A percentile compares a stretch with the other conserved stretches of the same genome.
Conservation (phyloP, 495 filamentous ascomycete genomes). For the Aspergillus diversus region DNA sequence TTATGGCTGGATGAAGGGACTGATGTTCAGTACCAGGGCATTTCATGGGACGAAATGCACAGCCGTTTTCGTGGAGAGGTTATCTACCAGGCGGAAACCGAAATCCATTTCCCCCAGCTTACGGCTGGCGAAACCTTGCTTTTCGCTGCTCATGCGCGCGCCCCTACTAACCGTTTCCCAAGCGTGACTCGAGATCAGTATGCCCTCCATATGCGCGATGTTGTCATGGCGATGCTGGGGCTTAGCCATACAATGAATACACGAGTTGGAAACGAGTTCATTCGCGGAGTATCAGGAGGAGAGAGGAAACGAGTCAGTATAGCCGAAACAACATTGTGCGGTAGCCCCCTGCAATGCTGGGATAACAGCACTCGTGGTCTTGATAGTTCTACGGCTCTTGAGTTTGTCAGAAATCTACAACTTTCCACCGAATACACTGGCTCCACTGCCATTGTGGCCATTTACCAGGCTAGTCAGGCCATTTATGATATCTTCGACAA, state of each 20-base stretch:
- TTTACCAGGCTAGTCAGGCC: conserved; percentile 80
- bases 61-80: conserved; percentile 73
- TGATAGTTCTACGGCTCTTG: conserved; percentile 79
- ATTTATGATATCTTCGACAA: conserved; percentile 83
- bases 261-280: conserved; percentile 76
- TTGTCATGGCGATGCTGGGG: conserved; percentile 80
- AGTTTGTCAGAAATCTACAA: conserved; percentile 72
- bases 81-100: conserved; percentile 80
- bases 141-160: conserved; percentile 73
- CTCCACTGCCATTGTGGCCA: conserved; percentile 72
- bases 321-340: conserved; percentile 67
- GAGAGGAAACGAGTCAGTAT: conserved; percentile 86
- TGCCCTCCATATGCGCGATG: conserved; percentile 67
- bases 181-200: conserved; percentile 63
- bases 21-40: conserved; percentile 76
- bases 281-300: conserved; percentile 79
- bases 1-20: conserved; percentile 65
- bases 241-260: conserved; percentile 78
- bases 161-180: conserved; percentile 62
- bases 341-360: conserved; percentile 77
- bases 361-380: conserved; percentile 78
- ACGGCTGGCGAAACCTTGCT: conserved; percentile 77
- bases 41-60: conserved; percentile 57
- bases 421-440: conserved; percentile 66
- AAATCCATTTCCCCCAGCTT: conserved; percentile 82